Conservation (phyloP, 2,329 filamentous ascomycete genomes). For the Thelonectria olida region DNA sequence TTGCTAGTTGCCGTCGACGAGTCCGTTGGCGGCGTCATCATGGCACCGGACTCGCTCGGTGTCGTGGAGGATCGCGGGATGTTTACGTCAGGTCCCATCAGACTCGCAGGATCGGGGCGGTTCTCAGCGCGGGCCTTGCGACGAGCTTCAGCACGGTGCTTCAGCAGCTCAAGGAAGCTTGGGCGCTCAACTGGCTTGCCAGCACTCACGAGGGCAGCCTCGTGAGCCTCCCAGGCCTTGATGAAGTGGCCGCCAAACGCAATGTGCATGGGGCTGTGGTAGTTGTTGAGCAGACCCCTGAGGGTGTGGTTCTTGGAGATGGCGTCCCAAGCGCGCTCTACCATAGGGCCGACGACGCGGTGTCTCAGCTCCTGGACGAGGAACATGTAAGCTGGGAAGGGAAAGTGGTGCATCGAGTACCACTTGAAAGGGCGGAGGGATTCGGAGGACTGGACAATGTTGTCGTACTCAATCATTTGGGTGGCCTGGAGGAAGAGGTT, state of each 20-base stretch:
- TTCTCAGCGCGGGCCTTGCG: slow-evolving; percentile 44
- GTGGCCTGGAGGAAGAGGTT: slow-evolving; percentile 63
- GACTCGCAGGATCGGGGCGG: slow-evolving; percentile 30
- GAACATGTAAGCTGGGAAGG: slow-evolving; percentile 69
- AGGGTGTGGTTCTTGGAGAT: slow-evolving; percentile 65
- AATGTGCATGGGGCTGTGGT: slow-evolving; percentile 65
- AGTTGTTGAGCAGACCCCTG: slow-evolving; percentile 58
- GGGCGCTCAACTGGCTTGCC: slow-evolving; percentile 56
- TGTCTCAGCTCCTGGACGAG: slow-evolving; percentile 64
- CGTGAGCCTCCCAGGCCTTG: slow-evolving; percentile 70
- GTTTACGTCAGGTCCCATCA: slow-evolving; percentile 35
- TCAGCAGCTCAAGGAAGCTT: slow-evolving; percentile 57
- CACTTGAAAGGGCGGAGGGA: slow-evolving; percentile 63
- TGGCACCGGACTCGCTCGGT: slow-evolving; percentile 42
- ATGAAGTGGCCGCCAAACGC: slow-evolving; percentile 67
- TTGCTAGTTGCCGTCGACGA: slow-evolving; percentile 23
- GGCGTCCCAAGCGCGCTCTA: slow-evolving; percentile 67
- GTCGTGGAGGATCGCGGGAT: slow-evolving; percentile 34
- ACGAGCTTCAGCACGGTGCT: slow-evolving; percentile 53
- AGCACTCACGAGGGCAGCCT: slow-evolving; percentile 54
- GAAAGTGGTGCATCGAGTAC: slow-evolving; percentile 69
- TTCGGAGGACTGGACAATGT: slow-evolving; percentile 61
- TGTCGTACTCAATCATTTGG: slow-evolving; percentile 68
- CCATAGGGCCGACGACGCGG: slow-evolving; percentile 62
- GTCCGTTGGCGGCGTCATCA: slow-evolving; percentile 44